Evolutionary conservation across 1,284 basidiomycete genomes (phyloP), one percentile per base, ranked within the genome.

Genomic region (Pisolithus thermaeus): DNA sequence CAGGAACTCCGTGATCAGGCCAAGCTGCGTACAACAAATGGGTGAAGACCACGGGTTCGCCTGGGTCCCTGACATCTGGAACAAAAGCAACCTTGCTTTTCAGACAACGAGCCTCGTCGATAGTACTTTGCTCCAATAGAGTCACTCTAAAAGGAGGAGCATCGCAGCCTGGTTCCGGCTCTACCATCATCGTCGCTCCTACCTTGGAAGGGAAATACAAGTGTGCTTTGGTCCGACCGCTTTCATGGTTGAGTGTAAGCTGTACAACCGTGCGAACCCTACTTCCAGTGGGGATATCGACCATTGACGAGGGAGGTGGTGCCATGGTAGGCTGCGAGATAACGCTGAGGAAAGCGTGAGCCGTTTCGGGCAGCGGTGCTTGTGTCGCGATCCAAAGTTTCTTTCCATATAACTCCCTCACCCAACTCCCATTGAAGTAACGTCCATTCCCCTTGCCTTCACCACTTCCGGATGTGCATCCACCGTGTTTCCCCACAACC

Each of bases 391-490:
- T 87, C 86, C 88, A 90, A 80, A 81, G 83, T 59, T 82, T 87
- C 22, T 75, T 77, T 2, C 91, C 87, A 49, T 73, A 77, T 27
- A 75, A 68, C 62, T 93, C 90, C 39, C 77, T 72, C 16, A 92
- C 82, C 85, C 89, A 92, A 60, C 79, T 88, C n/a, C 86, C 90
- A 59, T 93, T 92, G 28, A 93, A 63, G 65, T 93, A 93, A 50
- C 78, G 69, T 11, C 71, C 76, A 8, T 63, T 59, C 46, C 53
- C 58, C 35, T 54, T 56, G 42, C 54, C 67, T 25, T 62, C 61
- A 4, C 63, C 59, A 53, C 57, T 56, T 27, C 56, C 53, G 30
- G 59, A 42, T 36, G 46, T 49, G 32, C 47, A 64, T 38, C 53
- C 58, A 40, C 51, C 47, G 36, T 45, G 54, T 4, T 53, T 52